A percentile compares a stretch with the other conserved stretches of the same genome.
Conservation (phyloP, 805 yeast genomes). For the Pichia eremophila region DNA sequence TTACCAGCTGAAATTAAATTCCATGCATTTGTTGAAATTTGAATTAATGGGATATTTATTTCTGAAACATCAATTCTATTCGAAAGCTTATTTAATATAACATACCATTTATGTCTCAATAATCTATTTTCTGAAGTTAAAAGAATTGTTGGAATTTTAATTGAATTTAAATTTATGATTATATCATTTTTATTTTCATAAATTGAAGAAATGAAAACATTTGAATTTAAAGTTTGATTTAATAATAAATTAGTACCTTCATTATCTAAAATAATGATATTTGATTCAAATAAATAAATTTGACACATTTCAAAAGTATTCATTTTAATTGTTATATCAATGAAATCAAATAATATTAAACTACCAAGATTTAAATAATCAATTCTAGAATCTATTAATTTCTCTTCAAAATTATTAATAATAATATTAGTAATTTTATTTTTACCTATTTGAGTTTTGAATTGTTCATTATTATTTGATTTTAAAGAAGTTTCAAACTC, state of each 20-base stretch:
- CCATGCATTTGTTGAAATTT: conserved; percentile 46
- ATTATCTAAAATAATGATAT: conserved; percentile 13
- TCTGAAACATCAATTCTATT: conserved; percentile 1
- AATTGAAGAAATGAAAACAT: conserved; percentile 19
- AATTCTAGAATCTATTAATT: conserved; percentile 5
- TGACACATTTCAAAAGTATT: conserved; percentile 7
- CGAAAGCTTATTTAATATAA: conserved; percentile 14
- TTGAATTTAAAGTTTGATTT: conserved; percentile 10
- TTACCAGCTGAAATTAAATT: conserved; percentile 23
- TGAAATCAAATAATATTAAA: conserved; percentile 19
- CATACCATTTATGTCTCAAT: conserved; percentile 22
- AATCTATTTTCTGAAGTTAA: conserved; percentile 15
- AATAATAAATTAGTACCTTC: conserved; percentile 14
- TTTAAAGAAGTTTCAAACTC: conserved; percentile 20
- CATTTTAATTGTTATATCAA: conserved; percentile 11
- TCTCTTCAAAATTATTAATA: conserved; percentile 12
- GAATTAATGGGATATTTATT: conserved; percentile 28
- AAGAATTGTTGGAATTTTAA: conserved; percentile 18
- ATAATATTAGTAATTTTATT: conserved; percentile 16
- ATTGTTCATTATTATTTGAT: conserved; percentile 12
- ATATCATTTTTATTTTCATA: conserved; percentile 13
- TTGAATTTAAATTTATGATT: conserved; percentile 18
- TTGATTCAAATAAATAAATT: conserved; percentile 19
- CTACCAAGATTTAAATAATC: conserved; percentile 19
- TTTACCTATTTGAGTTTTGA: conserved; percentile 13